These are phyloP conservation scores for Talaromyces sp. DNA, from an alignment of 2,329 filamentous ascomycete genomes.

Conservation along the genomic window DNA sequence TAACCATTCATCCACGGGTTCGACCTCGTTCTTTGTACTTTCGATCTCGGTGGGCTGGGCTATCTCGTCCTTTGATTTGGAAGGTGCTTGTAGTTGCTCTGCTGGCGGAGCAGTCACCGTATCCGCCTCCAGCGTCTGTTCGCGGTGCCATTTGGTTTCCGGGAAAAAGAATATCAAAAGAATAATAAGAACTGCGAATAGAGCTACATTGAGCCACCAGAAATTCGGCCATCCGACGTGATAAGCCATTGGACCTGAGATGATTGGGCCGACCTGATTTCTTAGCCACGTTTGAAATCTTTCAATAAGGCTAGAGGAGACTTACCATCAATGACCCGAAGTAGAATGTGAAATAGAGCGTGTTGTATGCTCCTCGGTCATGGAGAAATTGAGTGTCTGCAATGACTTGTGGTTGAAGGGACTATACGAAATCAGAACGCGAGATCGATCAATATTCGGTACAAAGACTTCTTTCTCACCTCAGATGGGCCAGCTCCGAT, in stretches of 20 bases:
- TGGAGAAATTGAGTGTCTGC: conserved; percentile 66
- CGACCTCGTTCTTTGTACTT: neutral
- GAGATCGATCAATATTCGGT: too few relatives aligned
- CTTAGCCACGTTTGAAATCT: conserved; percentile 10
- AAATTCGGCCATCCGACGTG: conserved; percentile 61
- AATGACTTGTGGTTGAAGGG: conserved; percentile 46
- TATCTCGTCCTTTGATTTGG: conserved; percentile 19
- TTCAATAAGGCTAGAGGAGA: conserved; percentile 5
- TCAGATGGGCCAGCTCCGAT: conserved; percentile 21
- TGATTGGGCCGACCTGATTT: conserved; percentile 54
- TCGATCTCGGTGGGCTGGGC: conserved; percentile 22
- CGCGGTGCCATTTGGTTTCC: conserved; percentile 61
- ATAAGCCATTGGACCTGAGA: conserved; percentile 61
- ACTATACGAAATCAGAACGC: neutral
- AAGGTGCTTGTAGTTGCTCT: neutral
- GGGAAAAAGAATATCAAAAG: conserved; percentile 61
- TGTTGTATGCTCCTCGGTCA: conserved; percentile 63
- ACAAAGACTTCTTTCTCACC: conserved; percentile 29
- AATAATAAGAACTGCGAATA: conserved; percentile 52
- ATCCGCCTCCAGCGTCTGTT: conserved; percentile 28
- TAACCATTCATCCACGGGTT: conserved; percentile 35
- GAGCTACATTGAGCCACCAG: conserved; percentile 64
- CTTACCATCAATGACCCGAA: conserved; percentile 54
- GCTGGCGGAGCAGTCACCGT: neutral
- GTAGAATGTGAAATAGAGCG: conserved; percentile 61